phyloP scores from a whole-genome alignment of 1,139 yeast species.

The Taphrina betulina region DNA sequence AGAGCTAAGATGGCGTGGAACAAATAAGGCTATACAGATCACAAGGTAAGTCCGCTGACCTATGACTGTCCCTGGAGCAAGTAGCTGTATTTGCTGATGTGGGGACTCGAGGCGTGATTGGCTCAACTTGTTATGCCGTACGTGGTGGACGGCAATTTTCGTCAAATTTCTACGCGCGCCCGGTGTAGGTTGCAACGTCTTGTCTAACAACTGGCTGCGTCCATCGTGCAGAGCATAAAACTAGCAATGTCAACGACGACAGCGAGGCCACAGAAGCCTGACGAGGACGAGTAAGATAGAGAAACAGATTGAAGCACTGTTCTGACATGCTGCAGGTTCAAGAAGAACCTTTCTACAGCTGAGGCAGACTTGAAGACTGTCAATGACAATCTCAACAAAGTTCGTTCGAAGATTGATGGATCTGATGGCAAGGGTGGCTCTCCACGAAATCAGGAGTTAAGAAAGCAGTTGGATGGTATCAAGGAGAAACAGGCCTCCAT shows the following conservation, averaged over 20 bases:
- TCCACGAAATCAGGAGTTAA: conserved; percentile 25
- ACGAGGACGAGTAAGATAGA: conserved; percentile 9
- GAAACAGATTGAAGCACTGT: neutral
- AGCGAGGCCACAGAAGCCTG: conserved; percentile 23
- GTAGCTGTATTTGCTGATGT: too few species aligned
- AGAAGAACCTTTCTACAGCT: conserved; percentile 24
- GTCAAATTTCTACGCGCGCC: too few species aligned
- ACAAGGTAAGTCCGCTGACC: too few species aligned
- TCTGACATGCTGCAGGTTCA: conserved; percentile 7
- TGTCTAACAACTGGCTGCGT: too few species aligned
- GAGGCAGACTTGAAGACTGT: conserved; percentile 29
- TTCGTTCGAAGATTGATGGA: conserved; percentile 34
- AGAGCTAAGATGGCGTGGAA: too few species aligned
- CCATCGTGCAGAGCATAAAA: too few species aligned
- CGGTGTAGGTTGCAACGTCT: too few species aligned
- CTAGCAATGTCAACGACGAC: neutral
- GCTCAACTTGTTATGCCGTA: too few species aligned
- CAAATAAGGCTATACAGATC: too few species aligned
- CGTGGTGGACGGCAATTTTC: too few species aligned
- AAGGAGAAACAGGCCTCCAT: conserved; percentile 49
- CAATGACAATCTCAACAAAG: conserved; percentile 46
- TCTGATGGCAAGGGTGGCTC: conserved; percentile 28
- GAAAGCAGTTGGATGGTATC: conserved; percentile 42
- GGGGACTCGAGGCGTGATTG: too few species aligned
- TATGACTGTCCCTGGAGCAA: too few species aligned